Evolutionary conservation across 164 flowering plant species (phyloP), one percentile per base, ranked within the genome.

Genomic region (Platanus orientalis): DNA sequence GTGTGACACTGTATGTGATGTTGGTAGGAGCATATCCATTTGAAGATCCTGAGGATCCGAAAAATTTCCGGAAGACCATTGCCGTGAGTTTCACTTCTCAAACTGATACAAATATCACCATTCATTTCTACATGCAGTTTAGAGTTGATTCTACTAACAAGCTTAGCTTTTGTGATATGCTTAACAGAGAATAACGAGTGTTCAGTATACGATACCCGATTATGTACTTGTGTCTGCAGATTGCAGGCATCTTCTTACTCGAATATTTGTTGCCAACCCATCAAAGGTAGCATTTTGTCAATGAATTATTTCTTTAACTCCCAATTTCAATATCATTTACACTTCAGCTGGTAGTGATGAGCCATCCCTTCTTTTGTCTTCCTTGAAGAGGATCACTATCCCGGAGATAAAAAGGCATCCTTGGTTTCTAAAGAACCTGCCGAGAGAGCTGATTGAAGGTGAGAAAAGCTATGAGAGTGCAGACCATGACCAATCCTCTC

Each of bases 11-110:
- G 19, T 86, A 84, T 62, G 92, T 86, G 54, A 86, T 86, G 89
- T 54, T 86, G 65, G 85, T 86, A 1, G 92, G 92, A 60, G 87
- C 78, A 48, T 86, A 84, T 66, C 91, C 91, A 0, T 86, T 86
- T 65, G 91, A 86, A 65, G 91, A 86, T 63, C 86, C 91, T 19
- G 88, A 84, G 27, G 88, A 86, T 77, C 87, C 87, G 40, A 78
- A 75, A 69, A 82, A 86, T 64, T 82, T 86, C 54, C 79, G 83
- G 4, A 86, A 82, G 70, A 82, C 89, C 4, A 84, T 86, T 56
- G 79, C 66, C 58, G 92, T 86, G 50, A 71, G 85, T 71, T 40
- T n/a, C n/a, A n/a, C 27, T n/a, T 26, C 29, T 14, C 10, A 10
- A 52, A 27, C 36, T 56, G 12, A 20, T 24, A 26, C 49, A 58